Evolutionary conservation across 1,284 basidiomycete species (phyloP), one percentile per base, ranked within the genome.

Genomic region (Leccinum variabile): DNA sequence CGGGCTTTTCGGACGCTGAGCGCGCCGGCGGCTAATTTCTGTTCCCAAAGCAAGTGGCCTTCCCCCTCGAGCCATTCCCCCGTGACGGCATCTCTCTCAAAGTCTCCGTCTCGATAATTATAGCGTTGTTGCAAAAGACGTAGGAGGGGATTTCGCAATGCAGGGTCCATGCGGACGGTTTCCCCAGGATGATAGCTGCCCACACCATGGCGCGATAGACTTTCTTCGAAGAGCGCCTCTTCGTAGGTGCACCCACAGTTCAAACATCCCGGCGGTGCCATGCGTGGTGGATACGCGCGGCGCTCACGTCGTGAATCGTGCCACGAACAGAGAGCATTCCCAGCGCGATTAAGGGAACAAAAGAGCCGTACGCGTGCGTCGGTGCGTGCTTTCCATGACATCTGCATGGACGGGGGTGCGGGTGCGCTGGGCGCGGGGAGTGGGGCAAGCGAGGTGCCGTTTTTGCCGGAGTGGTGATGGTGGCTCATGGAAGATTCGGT

Each of bases 251-350:
- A 93, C 13, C 91, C 91, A 68, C 91, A 93, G 78, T 93, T 93
- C 63, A 93, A 84, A 66, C 83, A 82, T 14, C 90, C 89, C 0
- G 79, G 76, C 10, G 91, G 91, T 2, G 91, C 91, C 80, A 88
- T 88, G 55, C 91, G 84, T n/a, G 91, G 91, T 4, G 91, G 89
- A 68, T 83, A 86, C 0, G 81, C 80, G 7, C 91, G 84, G 49
- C 91, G 85, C 75, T 93, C 91, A 46, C 91, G 84, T 41, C 91
- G 82, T 2, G 91, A 90, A 73, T 93, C 91, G 70, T 93, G 91
- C 91, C 91, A 93, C 4, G 91, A 88, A 72, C 91, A 93, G 33
- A 93, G 82, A 2, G 91, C 90, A 67, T 93, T 93, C 25, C 91
- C 91, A 0, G 91, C 91, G 53, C 91, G 84, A 75, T 93, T 93